Evolutionary conservation across 768 basidiomycete species (phyloP).

Genomic region (Suillus hirtellus): DNA sequence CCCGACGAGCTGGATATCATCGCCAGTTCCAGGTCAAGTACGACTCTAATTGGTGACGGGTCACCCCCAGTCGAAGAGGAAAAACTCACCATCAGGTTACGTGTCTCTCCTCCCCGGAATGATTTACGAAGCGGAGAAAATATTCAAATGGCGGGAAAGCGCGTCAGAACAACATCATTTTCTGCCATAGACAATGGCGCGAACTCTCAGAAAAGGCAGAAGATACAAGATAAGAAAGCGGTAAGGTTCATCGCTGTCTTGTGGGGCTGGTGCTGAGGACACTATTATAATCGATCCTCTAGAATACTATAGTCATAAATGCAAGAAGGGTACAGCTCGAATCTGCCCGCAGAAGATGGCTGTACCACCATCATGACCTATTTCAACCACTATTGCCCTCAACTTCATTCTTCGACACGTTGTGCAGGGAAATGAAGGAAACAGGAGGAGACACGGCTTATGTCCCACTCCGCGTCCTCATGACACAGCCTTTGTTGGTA

Average conservation of each 20-base stretch:
- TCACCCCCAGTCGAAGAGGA: conserved; percentile 21
- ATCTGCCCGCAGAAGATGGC: conserved; percentile 45
- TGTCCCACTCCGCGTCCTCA: conserved; percentile 40
- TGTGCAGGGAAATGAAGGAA: conserved; percentile 34
- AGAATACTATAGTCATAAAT: conserved; percentile 45
- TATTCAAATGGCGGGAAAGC: conserved; percentile 17
- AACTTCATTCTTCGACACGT: conserved; percentile 38
- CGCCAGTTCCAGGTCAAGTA: conserved; percentile 24
- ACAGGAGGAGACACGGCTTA: conserved; percentile 28
- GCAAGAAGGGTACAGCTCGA: conserved; percentile 40
- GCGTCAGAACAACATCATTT: conserved; percentile 16
- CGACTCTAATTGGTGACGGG: conserved; percentile 30
- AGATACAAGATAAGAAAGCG: conserved; percentile 40
- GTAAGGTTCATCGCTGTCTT: conserved; percentile 26
- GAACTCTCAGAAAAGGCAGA: conserved; percentile 30
- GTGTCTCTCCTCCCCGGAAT: conserved; percentile 14
- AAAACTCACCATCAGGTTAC: conserved; percentile 11
- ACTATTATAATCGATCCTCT: neutral
- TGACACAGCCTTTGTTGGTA: conserved; percentile 51
- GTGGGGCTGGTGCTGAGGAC: neutral
- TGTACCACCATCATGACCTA: conserved; percentile 43
- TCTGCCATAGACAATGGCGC: conserved; percentile 4
- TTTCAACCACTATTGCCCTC: conserved; percentile 50
- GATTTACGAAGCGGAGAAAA: neutral
- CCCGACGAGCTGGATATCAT: conserved; percentile 34